A percentile compares a stretch with the other conserved stretches of the same genome.
These are phyloP conservation scores for Nephelium lappaceum DNA, from an alignment of 345 rosid species.

Conservation along the genomic window DNA sequence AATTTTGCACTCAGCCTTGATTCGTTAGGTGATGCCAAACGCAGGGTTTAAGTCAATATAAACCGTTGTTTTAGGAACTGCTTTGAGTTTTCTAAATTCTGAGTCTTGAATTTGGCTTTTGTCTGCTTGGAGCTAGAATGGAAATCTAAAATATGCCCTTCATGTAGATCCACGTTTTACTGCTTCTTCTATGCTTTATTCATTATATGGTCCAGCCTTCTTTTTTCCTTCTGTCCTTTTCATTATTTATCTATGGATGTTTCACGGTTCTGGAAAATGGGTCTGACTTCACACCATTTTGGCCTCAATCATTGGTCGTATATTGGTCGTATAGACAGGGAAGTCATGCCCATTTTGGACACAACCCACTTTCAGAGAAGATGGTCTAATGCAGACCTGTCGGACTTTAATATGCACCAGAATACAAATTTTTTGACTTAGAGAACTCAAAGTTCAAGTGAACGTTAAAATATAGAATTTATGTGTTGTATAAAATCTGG, in stretches of 20 bases:
- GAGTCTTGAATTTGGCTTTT: too few species aligned
- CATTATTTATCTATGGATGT: not conserved
- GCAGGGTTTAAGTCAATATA: not conserved
- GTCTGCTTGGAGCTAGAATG: not conserved
- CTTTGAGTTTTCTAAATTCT: not conserved
- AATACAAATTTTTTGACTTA: not conserved
- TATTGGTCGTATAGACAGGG: not conserved
- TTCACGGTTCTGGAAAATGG: not conserved
- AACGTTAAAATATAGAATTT: not conserved
- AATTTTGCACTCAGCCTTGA: not conserved
- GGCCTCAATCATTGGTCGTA: not conserved
- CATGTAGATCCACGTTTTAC: not conserved
- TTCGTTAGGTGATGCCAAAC: not conserved
- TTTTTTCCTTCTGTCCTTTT: not conserved
- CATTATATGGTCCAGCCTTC: not conserved
- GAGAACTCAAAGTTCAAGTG: not conserved
- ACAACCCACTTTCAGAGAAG: not conserved
- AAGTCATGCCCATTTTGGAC: not conserved
- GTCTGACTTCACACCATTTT: not conserved
- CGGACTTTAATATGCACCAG: not conserved
- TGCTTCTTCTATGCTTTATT: not conserved
- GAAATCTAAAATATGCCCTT: not conserved
- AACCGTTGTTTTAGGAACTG: not conserved
- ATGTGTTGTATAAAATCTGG: not conserved
- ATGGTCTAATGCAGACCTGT: not conserved